phyloP scores from a whole-genome alignment of 108 stramenopile species.

The Cylindrotheca fusiformis region DNA sequence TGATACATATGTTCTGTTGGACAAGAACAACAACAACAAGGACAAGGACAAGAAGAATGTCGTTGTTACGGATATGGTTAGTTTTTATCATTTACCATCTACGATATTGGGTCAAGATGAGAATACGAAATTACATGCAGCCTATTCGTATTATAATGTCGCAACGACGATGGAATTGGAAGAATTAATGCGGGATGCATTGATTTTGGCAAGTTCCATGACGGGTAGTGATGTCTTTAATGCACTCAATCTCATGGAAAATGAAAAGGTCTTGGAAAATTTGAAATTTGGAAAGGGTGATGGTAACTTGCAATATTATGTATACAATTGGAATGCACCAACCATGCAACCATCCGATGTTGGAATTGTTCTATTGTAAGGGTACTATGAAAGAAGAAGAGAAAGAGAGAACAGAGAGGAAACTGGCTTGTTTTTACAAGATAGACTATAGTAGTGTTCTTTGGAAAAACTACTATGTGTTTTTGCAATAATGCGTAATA shows the following conservation, averaged over 20 bases:
- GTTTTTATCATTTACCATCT: constrained; percentile 95
- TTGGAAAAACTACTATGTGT: too few species aligned
- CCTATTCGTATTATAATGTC: constrained; percentile 98
- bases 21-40: constrained; percentile 46
- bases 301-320: constrained; percentile 98
- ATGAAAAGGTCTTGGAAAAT: constrained; percentile 81
- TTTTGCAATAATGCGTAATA: too few species aligned
- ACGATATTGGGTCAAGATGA: constrained; percentile 84
- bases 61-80: constrained; percentile 80
- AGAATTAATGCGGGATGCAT: constrained; percentile 93
- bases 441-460: too few species aligned
- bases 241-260: constrained; percentile 98
- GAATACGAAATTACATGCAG: constrained; percentile 88
- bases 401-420: too few species aligned
- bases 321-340: constrained; percentile 97
- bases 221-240: constrained; percentile 96
- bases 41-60: constrained; percentile 48
- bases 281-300: constrained; percentile 98
- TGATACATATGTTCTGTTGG: constrained; percentile 87
- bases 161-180: constrained; percentile 79
- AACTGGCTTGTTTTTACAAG: too few species aligned
- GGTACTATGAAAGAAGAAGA: background rate
- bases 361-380: constrained; percentile 93
- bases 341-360: constrained; percentile 82
- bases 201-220: constrained; percentile 85